Base-by-base conservation (phyloP, 202 grass and related monocot genomes). In the Carex sylvatica region DNA sequence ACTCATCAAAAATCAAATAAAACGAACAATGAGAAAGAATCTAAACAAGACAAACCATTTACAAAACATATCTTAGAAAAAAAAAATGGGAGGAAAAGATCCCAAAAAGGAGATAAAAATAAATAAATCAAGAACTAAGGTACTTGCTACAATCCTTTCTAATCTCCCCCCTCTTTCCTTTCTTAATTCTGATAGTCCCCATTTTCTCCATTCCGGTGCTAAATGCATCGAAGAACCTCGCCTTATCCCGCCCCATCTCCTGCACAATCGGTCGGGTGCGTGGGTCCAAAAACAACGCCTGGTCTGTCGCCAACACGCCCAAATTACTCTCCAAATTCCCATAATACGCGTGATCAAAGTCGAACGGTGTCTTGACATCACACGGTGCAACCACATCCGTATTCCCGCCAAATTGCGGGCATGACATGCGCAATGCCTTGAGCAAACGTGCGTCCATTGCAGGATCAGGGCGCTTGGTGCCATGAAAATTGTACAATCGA, bases 311-410 rank as follows among this genome's bases (percentile, higher is more conserved):
- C 78, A 94, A 55, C 55, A 79, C 62, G 52, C 61, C 44, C 42
- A 61, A 33, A 81, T 82, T 86, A 82, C 49, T 74, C 85, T 86
- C 86, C 87, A 94, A 88, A 75, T 94, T 65, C 65, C 79, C 91
- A 83, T 93, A 99, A 85, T 93, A 99, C 31, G 80, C 89, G 64
- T 89, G 86, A 88, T 99, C 93, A 87, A 96, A 99, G 81, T 85
- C 83, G 83, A 99, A 99, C 13, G 93, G 93, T 22, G 96, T 99
- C 74, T 78, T 85, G 35, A 99, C 96, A 90, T 99, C 96, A 85
- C 92, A 92, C 22, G 93, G 91, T 46, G 91, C 96, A 28, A 96
- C 96, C 0, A 90, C 93, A 75, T 94, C 88, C 10, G 66, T 40
- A 85, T 92, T 95, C 30, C 96, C 96, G 5, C 96, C 96, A 20